phyloP scores from a whole-genome alignment of 1,139 yeast genomes.

The Geotrichum macrosporum region DNA sequence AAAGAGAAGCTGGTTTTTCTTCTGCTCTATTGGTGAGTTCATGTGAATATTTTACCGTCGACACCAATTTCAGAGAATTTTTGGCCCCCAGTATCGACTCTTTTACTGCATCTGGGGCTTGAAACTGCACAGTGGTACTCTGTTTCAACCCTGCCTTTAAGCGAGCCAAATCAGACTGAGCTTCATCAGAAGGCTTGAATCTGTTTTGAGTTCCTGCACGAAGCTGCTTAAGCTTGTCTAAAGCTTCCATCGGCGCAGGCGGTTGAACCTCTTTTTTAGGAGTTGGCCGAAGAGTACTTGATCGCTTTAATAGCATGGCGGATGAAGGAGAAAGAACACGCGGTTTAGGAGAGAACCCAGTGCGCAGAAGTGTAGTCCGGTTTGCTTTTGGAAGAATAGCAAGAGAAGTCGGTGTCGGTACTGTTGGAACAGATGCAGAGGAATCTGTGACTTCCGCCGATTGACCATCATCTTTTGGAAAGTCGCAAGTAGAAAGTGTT shows the following conservation, averaged over 20 bases:
- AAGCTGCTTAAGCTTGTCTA: slow-evolving; percentile 24
- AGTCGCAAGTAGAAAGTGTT: too few relatives aligned
- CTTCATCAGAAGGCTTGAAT: slow-evolving; percentile 24
- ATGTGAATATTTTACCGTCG: neutral
- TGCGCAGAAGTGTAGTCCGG: neutral
- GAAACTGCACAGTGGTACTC: slow-evolving; percentile 28
- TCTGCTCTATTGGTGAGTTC: neutral
- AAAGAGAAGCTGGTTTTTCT: too few relatives aligned
- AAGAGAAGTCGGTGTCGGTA: neutral
- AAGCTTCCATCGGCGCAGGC: slow-evolving; percentile 25
- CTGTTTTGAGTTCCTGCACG: slow-evolving; percentile 25
- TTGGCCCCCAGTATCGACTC: slow-evolving; percentile 27
- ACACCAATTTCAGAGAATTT: slow-evolving; percentile 19
- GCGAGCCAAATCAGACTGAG: slow-evolving; percentile 25
- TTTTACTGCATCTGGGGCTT: slow-evolving; percentile 29
- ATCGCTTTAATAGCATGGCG: slow-evolving; percentile 16
- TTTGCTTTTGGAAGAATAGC: neutral
- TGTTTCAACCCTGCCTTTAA: slow-evolving; percentile 26
- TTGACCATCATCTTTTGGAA: too few relatives aligned
- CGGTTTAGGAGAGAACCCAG: slow-evolving; percentile 17
- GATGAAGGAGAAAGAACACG: slow-evolving; percentile 21
- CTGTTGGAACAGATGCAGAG: too few relatives aligned
- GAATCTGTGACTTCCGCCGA: too few relatives aligned
- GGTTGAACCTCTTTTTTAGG: slow-evolving; percentile 7
- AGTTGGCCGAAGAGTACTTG: slow-evolving; percentile 13